Conservation (phyloP, 768 basidiomycete species). For the Mycena vitilis region DNA sequence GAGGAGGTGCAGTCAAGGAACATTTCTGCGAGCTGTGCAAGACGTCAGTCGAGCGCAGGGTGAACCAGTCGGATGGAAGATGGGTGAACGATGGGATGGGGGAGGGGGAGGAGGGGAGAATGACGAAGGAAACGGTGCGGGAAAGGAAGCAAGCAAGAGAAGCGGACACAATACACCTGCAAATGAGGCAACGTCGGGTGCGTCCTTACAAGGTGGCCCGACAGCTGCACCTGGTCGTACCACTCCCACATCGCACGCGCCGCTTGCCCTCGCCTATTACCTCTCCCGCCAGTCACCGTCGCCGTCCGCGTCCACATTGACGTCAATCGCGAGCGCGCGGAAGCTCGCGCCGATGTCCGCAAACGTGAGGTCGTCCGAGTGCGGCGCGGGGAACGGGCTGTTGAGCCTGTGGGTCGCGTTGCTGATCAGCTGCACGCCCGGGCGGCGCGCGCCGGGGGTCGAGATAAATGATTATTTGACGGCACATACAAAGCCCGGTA, state of each 20-base stretch:
- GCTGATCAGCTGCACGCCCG: slow-evolving; percentile 13
- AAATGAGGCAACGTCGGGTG: slow-evolving; percentile 79
- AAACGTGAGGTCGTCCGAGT: slow-evolving; percentile 20
- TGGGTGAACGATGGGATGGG: too few species aligned
- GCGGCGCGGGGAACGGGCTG: slow-evolving; percentile 13
- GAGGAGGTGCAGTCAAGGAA: slow-evolving; percentile 64
- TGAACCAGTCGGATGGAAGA: too few species aligned
- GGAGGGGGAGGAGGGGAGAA: too few species aligned
- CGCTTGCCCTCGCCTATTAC: too few species aligned
- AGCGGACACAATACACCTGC: slow-evolving; percentile 71
- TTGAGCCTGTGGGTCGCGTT: slow-evolving; percentile 11
- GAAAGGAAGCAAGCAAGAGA: too few species aligned
- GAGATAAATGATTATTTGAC: too few species aligned
- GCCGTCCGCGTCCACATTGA: too few species aligned
- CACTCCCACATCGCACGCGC: slow-evolving; percentile 77
- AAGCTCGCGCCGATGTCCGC: slow-evolving; percentile 15
- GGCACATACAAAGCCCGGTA: too few species aligned
- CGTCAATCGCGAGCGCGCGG: slow-evolving; percentile 1
- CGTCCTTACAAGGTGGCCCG: slow-evolving; percentile 68
- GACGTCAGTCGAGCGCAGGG: too few species aligned
- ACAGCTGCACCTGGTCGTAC: slow-evolving; percentile 74
- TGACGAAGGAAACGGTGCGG: too few species aligned
- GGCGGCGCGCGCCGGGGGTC: not conserved
- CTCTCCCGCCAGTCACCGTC: too few species aligned
- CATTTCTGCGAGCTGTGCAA: slow-evolving; percentile 58